Conservation (phyloP, 176 grass and related monocot species). For the Alopecurus myosuroides region DNA sequence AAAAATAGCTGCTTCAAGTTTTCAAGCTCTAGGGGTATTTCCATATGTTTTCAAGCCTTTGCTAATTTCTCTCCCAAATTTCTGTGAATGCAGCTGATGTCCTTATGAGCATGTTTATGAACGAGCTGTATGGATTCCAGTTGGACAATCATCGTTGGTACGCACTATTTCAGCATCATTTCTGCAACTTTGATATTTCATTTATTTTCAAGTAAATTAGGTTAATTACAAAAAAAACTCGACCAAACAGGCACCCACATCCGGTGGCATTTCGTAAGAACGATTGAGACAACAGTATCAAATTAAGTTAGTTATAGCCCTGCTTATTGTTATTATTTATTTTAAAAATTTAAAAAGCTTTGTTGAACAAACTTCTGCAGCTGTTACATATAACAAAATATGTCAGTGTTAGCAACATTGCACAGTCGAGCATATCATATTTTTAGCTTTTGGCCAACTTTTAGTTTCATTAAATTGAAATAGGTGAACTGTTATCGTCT, state of each 20-base stretch:
- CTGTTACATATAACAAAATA: conserved; percentile 1
- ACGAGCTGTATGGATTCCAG: conserved; percentile 95
- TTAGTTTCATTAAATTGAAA: conserved; percentile 11
- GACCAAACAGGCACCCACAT: neutral
- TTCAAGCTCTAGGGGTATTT: conserved; percentile 10
- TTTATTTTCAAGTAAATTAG: neutral
- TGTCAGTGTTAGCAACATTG: neutral
- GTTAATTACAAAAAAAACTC: neutral
- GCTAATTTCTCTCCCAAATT: neutral
- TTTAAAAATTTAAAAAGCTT: neutral
- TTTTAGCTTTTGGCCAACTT: neutral
- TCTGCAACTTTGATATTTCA: neutral
- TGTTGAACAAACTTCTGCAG: neutral
- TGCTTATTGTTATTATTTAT: neutral
- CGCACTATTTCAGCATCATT: conserved; percentile 14
- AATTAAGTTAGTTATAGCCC: neutral
- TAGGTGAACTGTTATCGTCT: neutral
- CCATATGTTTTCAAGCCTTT: neutral
- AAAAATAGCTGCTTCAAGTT: neutral
- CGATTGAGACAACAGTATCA: neutral
- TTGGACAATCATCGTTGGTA: conserved; percentile 90
- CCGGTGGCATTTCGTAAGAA: neutral
- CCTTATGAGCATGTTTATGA: conserved; percentile 96
- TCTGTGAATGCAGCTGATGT: conserved; percentile 68
- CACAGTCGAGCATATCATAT: neutral